These are phyloP conservation scores for Penicillium lividum DNA, from an alignment of 495 filamentous ascomycete genomes.

Conservation along the genomic window DNA sequence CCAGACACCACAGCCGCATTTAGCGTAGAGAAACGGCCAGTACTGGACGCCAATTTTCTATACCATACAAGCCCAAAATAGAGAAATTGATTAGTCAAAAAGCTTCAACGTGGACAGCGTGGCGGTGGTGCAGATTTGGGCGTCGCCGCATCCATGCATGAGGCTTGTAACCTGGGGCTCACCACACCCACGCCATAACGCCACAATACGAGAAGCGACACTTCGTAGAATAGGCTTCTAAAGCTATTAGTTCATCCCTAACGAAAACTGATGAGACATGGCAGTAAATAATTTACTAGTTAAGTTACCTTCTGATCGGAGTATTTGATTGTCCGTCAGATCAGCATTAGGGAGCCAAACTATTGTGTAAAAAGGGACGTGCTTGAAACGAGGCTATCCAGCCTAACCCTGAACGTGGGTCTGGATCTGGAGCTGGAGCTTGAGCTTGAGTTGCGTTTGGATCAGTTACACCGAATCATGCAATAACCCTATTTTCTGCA, in stretches of 20 bases:
- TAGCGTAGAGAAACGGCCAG: not conserved
- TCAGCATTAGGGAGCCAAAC: not conserved
- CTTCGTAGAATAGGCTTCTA: too few species aligned
- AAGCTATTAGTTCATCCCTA: too few species aligned
- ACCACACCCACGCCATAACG: too few species aligned
- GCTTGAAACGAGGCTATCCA: constrained; percentile 1
- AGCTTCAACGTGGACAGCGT: constrained; percentile 24
- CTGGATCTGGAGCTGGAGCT: not conserved
- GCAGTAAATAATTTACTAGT: too few species aligned
- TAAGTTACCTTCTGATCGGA: not conserved
- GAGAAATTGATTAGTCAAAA: constrained; percentile 16
- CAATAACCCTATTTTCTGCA: not conserved
- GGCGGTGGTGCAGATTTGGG: constrained; percentile 35
- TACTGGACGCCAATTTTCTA: not conserved
- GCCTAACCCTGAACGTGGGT: not conserved
- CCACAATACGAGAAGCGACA: too few species aligned
- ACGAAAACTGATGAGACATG: not conserved
- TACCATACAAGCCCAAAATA: too few species aligned
- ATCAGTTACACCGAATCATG: not conserved
- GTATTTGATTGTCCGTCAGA: not conserved
- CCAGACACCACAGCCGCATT: constrained; percentile 19
- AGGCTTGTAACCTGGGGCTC: not conserved
- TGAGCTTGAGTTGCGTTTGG: not conserved
- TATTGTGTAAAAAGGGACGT: not conserved
- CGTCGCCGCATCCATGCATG: constrained; percentile 26